Base-by-base conservation (phyloP, 2,329 filamentous ascomycete species). In the Ramichloridium luteum region DNA sequence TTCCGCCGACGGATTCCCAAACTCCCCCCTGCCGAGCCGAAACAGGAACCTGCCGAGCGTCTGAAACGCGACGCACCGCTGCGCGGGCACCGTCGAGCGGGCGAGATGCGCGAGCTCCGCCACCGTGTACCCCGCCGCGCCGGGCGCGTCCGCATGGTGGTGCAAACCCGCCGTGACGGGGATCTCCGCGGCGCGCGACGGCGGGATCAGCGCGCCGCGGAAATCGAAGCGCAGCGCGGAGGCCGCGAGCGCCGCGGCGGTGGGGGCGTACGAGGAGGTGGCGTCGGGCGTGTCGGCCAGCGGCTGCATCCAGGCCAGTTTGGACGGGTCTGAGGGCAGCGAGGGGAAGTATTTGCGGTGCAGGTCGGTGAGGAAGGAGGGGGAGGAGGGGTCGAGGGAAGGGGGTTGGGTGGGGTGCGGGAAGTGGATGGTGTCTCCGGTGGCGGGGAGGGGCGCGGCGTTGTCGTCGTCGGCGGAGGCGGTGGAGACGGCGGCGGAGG, bases 271-370 rank as follows among this genome's bases (percentile, higher is more conserved):
- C 6, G 84, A 70, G 22, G 36, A 16, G 66, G 68, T 74, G 5
- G 30, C 80, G n/a, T n/a, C n/a, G n/a, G n/a, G n/a, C n/a, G n/a
- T n/a, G n/a, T n/a, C n/a, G n/a, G n/a, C n/a, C n/a, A n/a, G n/a
- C 51, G 10, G 80, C 77, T 30, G 75, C 72, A 96, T 90, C 88
- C 88, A 98, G 13, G 83, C 81, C 3, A 94, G 72, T 32, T 82
- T 79, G 36, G 77, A 76, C 0, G 86, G 85, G 56, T 94, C 83
- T 33, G 85, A 74, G 2, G 86, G 75, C 1, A 93, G 76, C 40
- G 76, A 73, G 9, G 90, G 86, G 58, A 94, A 98, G 68, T 93
- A 98, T 57, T 94, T 93, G 13, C 75, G 62, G 64, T 93, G 86
- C 4, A 98, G 73, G 35, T 82, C 78, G 28, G 72, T 60, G 36